Conservation (phyloP, 768 basidiomycete genomes). For the Tricholoma furcatifolium region DNA sequence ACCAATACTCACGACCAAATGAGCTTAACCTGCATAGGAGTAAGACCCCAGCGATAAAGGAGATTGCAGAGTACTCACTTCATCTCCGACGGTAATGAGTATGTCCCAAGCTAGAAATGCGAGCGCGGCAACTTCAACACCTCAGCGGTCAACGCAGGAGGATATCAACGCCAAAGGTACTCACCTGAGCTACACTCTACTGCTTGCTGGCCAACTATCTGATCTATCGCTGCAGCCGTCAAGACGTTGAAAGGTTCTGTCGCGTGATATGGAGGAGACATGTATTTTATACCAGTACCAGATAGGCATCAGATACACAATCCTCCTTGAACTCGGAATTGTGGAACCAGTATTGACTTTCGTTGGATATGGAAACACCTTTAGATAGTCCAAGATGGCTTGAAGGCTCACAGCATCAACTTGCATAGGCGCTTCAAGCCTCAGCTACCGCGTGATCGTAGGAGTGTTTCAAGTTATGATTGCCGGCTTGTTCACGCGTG, state of each 20-base stretch:
- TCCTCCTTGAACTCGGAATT: too few relatives aligned
- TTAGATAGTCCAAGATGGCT: too few relatives aligned
- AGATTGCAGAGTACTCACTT: conserved; percentile 24
- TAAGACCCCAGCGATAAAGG: neutral
- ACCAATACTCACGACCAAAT: conserved; percentile 38
- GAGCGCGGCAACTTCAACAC: conserved; percentile 30
- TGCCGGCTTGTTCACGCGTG: too few relatives aligned
- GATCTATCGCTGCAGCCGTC: neutral
- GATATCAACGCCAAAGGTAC: too few relatives aligned
- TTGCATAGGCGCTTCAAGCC: too few relatives aligned
- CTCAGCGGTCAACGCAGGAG: neutral
- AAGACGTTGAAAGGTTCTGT: neutral
- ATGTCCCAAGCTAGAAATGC: conserved; percentile 42
- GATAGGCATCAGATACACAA: too few relatives aligned
- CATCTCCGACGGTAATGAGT: conserved; percentile 36
- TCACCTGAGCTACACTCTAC: conserved; percentile 9
- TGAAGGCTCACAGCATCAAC: too few relatives aligned
- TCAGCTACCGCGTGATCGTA: too few relatives aligned
- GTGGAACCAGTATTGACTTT: too few relatives aligned
- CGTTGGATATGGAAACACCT: too few relatives aligned
- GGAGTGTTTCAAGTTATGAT: too few relatives aligned
- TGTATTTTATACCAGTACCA: neutral
- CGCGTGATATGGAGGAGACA: neutral
- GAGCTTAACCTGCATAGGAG: conserved; percentile 28
- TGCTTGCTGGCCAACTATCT: conserved; percentile 1